Conservation (phyloP, 176 grass and related monocot genomes). For the Puya raimondii region DNA sequence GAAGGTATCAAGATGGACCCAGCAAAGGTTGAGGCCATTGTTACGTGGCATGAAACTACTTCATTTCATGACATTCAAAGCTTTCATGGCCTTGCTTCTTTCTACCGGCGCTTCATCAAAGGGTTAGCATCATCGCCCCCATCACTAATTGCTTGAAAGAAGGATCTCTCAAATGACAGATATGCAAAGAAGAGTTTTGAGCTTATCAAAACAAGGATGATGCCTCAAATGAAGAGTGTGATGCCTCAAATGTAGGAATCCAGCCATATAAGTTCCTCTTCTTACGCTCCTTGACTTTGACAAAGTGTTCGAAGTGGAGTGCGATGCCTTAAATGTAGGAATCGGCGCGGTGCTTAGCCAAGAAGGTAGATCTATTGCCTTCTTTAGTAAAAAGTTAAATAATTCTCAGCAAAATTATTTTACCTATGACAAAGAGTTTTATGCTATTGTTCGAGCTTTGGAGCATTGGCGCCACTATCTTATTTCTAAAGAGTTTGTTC, state of each 20-base stretch:
- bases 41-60: neutral
- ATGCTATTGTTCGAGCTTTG: neutral
- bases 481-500: neutral
- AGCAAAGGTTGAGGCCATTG: neutral
- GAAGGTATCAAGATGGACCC: neutral
- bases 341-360: neutral
- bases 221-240: too few species aligned
- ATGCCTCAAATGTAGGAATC: too few species aligned
- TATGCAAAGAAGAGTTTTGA: neutral
- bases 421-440: slow-evolving; percentile 14
- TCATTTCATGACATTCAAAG: neutral
- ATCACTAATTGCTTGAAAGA: neutral
- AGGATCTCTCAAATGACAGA: neutral
- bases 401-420: neutral
- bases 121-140: neutral
- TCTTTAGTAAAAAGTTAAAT: slow-evolving; percentile 18
- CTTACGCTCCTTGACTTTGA: neutral
- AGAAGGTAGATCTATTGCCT: neutral
- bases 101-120: neutral
- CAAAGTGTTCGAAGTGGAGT: neutral
- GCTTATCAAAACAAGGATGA: neutral
- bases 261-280: neutral
- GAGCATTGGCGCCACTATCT: slow-evolving; percentile 16
- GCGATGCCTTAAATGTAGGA: neutral
- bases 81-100: neutral